Conservation (phyloP, 768 basidiomycete species). For the Pholiota microspora region DNA sequence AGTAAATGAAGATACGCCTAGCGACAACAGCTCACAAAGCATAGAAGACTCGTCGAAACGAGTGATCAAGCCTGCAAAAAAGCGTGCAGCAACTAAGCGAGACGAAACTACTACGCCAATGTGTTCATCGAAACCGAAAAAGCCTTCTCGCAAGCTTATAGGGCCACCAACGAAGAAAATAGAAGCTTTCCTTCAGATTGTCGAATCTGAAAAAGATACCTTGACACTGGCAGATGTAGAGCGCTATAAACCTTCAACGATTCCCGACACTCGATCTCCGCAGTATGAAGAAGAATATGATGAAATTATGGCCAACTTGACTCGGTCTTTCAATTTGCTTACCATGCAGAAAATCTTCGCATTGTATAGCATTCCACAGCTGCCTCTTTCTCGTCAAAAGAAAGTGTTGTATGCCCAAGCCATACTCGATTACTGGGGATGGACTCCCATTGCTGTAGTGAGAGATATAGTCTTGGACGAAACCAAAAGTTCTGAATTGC, state of each 20-base stretch:
- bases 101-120: background rate
- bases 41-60: background rate
- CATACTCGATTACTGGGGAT: constrained; percentile 66
- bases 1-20: background rate
- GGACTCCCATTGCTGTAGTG: constrained; percentile 58
- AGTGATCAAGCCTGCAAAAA: background rate
- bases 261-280: constrained; percentile 32
- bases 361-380: constrained; percentile 41
- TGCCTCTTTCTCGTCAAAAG: constrained; percentile 33
- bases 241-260: constrained; percentile 41
- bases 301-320: constrained; percentile 48
- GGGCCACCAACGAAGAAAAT: constrained; percentile 36
- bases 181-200: constrained; percentile 54
- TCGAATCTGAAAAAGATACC: constrained; percentile 41
- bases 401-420: constrained; percentile 44
- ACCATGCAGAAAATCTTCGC: constrained; percentile 58
- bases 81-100: background rate
- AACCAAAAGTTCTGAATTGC: constrained; percentile 44
- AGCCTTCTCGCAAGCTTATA: constrained; percentile 5
- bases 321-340: constrained; percentile 58
- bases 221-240: constrained; percentile 65
- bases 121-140: background rate
- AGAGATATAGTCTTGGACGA: constrained; percentile 50
- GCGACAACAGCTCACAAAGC: background rate
- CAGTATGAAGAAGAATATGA: constrained; percentile 55